phyloP scores from a whole-genome alignment of 805 yeast species.

The Candida peoriensis region DNA sequence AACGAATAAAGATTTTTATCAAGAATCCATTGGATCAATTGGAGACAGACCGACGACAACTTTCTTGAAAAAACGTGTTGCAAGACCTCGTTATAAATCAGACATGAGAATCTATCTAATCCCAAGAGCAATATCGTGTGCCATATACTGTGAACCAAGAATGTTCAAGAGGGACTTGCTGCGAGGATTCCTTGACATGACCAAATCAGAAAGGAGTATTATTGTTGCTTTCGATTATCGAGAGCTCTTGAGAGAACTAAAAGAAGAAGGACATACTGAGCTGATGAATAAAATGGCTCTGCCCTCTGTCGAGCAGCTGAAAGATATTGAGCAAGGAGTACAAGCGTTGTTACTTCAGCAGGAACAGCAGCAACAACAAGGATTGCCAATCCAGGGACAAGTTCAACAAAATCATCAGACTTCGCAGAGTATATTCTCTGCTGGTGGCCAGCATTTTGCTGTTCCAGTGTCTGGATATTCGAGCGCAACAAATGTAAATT shows the following conservation, averaged over 20 bases:
- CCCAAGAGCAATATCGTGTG: constrained; percentile 35
- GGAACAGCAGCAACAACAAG: too few species aligned
- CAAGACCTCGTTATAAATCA: constrained; percentile 57
- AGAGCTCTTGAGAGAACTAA: constrained; percentile 12
- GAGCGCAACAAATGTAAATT: too few species aligned
- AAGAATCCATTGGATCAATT: constrained; percentile 21
- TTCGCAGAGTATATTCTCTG: too few species aligned
- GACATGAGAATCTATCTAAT: constrained; percentile 58
- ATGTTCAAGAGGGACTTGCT: constrained; percentile 48
- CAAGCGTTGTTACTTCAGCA: too few species aligned
- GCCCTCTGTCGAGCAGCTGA: constrained; percentile 15
- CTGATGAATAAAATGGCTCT: constrained; percentile 11
- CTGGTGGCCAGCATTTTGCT: too few species aligned
- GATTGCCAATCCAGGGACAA: too few species aligned
- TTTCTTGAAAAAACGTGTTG: constrained; percentile 51
- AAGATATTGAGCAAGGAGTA: constrained; percentile 1
- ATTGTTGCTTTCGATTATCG: constrained; percentile 28
- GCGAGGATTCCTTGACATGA: constrained; percentile 42
- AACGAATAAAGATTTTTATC: constrained; percentile 15
- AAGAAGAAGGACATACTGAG: constrained; percentile 12
- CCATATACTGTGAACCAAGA: constrained; percentile 43
- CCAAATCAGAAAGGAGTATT: constrained; percentile 22
- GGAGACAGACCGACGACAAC: constrained; percentile 43
- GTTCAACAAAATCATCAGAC: too few species aligned
- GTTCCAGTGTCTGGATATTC: too few species aligned